Percentiles rank a stretch among this genome's conserved stretches.
Evolutionary conservation across 1,284 basidiomycete species (phyloP).

Genomic region (Fomitopsis palustris): DNA sequence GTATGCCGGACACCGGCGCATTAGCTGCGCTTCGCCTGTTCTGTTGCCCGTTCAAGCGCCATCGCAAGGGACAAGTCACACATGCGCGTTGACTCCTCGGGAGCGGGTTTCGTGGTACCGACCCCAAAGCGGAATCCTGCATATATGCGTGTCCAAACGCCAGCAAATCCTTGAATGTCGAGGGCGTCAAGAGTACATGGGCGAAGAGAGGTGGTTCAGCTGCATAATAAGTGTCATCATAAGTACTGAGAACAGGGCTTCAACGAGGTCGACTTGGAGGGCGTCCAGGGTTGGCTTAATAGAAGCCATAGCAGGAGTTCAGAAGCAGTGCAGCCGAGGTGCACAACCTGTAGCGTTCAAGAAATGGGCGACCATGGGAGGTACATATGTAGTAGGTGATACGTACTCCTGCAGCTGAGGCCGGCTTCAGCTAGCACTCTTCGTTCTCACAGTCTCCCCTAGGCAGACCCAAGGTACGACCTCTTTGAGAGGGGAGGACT

Average conservation of each 20-base stretch:
- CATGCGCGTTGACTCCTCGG: slow-evolving; percentile 28
- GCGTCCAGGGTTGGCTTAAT: neutral
- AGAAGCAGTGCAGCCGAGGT: neutral
- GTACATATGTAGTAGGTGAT: too few relatives aligned
- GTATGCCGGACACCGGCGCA: slow-evolving; percentile 68
- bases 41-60: slow-evolving; percentile 24
- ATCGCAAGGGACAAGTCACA: slow-evolving; percentile 38
- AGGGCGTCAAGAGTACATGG: slow-evolving; percentile 79
- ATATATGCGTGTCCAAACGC: slow-evolving; percentile 39
- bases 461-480: too few relatives aligned
- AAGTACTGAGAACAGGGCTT: slow-evolving; percentile 49
- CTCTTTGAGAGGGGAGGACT: too few relatives aligned
- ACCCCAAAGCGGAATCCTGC: slow-evolving; percentile 7
- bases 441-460: neutral
- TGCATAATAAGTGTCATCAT: slow-evolving; percentile 51
- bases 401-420: too few relatives aligned
- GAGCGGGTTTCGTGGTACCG: slow-evolving; percentile 21
- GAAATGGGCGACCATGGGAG: too few relatives aligned
- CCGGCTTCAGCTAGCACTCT: too few relatives aligned
- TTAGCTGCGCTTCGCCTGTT: slow-evolving; percentile 34
- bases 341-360: too few relatives aligned
- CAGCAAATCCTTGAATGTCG: slow-evolving; percentile 77
- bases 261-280: slow-evolving; percentile 35
- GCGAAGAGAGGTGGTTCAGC: slow-evolving; percentile 57
- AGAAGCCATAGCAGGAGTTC: neutral